Base-by-base conservation (phyloP, 208 protist genomes). In the Acanthamoeba polyphaga region DNA sequence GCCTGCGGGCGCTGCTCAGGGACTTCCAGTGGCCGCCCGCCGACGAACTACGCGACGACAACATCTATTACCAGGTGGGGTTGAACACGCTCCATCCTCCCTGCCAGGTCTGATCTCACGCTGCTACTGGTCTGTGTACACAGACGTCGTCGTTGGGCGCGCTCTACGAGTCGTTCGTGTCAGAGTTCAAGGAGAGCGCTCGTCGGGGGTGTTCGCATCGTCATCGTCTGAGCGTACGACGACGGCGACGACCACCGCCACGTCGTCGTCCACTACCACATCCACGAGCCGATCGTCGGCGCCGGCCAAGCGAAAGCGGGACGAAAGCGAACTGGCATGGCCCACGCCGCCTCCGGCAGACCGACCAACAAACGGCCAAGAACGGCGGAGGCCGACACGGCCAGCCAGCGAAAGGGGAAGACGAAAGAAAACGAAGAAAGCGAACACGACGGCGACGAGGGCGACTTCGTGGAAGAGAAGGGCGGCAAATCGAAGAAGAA, bases 121-220 rank as follows among this genome's bases (percentile, higher is more conserved):
- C 32, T 51, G 8, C 13, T 55, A 38, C 12, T 5, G 10, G 22
- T 19, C 46, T n/a, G n/a, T n/a, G 17, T 17, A 38, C 24, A 85
- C 34, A 88, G 80, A 88, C 53, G 43, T 88, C 80, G 13, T 88
- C 80, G 12, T 17, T 88, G 24, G 80, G 80, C 13, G 53, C 80
- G 17, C 53, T 88, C 29, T 88, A 88, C 80, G 53, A 53, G 17
- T 66, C 80, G 7, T 88, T 88, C 43, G 80, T 88, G 22, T 19
- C 51, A 34, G 80, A 88, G 80, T 88, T 88, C 29, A 88, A 66
- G 53, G 80, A 88, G 51, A 88, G 80, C 51, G 43, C 53, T 53
- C 80, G 6, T 34, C 51, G 12, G 80, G 51, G 6, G 17, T 80
- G 17, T 80, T 24, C 58, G 12, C 58, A 15, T 27, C 58, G 12